These are phyloP conservation scores for Pseudogymnoascus sp. DNA, from an alignment of 2,329 filamentous ascomycete species.

Conservation along the genomic window DNA sequence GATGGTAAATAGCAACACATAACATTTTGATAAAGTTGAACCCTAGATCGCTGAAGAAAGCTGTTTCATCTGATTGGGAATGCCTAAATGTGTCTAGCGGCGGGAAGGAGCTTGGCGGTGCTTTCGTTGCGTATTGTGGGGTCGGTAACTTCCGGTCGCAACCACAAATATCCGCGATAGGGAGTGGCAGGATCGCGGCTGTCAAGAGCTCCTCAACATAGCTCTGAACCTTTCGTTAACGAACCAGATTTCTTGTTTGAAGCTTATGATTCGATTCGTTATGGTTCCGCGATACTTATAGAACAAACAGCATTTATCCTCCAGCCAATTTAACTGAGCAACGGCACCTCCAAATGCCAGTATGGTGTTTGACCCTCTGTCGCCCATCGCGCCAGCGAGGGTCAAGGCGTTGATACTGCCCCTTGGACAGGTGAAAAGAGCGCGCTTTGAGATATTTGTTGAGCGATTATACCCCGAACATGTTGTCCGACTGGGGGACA, in stretches of 20 bases:
- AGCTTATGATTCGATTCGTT: conserved; percentile 8
- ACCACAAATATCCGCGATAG: conserved; percentile 8
- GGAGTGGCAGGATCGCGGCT: conserved; percentile 1
- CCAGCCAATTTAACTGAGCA: neutral
- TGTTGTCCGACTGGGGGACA: conserved; percentile 76
- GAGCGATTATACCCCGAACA: conserved; percentile 70
- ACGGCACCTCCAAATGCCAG: conserved; percentile 39
- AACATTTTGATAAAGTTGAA: conserved; percentile 4
- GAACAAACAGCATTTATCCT: neutral
- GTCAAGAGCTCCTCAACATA: conserved; percentile 1
- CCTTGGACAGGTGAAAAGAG: conserved; percentile 74
- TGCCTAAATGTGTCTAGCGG: conserved; percentile 4
- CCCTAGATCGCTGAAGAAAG: neutral
- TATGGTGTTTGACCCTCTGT: conserved; percentile 84
- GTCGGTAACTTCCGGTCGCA: conserved; percentile 6
- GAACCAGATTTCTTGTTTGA: neutral
- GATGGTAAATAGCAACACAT: neutral
- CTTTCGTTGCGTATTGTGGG: neutral
- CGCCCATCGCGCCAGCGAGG: conserved; percentile 84
- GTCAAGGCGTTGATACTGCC: conserved; percentile 82
- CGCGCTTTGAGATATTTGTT: conserved; percentile 72
- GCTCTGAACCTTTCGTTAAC: neutral
- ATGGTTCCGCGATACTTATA: conserved; percentile 2
- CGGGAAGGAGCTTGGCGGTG: conserved; percentile 1
- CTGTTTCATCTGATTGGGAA: conserved; percentile 6